Evolutionary conservation across 2,329 filamentous ascomycete genomes (phyloP).

Genomic region (Harringtonia aguacate): DNA sequence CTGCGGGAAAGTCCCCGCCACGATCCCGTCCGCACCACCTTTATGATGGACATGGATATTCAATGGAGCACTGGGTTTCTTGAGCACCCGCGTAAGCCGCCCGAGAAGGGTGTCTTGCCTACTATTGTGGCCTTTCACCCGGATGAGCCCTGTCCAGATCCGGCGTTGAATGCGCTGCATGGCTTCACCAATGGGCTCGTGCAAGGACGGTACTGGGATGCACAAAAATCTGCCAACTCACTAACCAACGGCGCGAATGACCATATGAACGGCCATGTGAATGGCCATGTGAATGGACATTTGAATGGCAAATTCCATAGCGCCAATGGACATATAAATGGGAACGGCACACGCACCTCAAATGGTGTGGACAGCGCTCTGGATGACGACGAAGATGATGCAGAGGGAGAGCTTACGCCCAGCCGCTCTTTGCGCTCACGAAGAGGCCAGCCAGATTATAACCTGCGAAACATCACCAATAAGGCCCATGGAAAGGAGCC

Average conservation of each 20-base stretch:
- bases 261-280: conserved; percentile 5
- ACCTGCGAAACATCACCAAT: conserved; percentile 48
- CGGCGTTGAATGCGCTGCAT: neutral
- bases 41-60: conserved; percentile 37
- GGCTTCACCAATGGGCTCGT: neutral
- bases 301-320: conserved; percentile 4
- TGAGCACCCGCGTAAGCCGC: conserved; percentile 17
- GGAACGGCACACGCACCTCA: neutral
- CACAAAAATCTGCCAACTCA: no score
- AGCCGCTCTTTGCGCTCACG: conserved; percentile 39
- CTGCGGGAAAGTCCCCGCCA: conserved; percentile 24
- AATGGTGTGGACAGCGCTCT: conserved; percentile 16
- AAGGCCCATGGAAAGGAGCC: conserved; percentile 42
- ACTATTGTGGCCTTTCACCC: conserved; percentile 32
- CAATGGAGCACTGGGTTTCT: conserved; percentile 32
- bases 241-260: neutral
- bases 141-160: conserved; percentile 15
- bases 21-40: conserved; percentile 25
- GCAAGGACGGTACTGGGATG: neutral
- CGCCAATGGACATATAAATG: neutral
- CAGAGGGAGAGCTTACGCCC: conserved; percentile 27
- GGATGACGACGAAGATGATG: conserved; percentile 24
- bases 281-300: conserved; percentile 10
- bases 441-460: conserved; percentile 41
- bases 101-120: conserved; percentile 31